Base-by-base conservation (phyloP, 2,329 filamentous ascomycete genomes). In the Grosmannia huntii region DNA sequence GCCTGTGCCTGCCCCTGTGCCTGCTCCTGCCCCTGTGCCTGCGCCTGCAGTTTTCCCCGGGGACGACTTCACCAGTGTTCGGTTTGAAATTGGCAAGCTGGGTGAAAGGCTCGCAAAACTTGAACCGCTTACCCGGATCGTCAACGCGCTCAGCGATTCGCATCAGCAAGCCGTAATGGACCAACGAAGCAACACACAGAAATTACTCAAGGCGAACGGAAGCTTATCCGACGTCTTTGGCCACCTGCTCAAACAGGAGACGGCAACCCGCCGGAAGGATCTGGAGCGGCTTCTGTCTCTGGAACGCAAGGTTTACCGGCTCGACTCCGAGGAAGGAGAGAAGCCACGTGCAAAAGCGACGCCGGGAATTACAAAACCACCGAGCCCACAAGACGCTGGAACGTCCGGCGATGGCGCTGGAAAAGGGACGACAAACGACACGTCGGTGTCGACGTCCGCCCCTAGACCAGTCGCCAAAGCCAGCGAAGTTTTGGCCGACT, bases 11-110 rank as follows among this genome's bases (percentile, higher is more conserved):
- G 21, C 36, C n/a, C n/a, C n/a, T n/a, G n/a, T n/a, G n/a, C n/a
- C 36, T 25, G 48, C 33, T 21, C 2, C 31, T 23, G 23, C 11
- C 7, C 10, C 36, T 6, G 31, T 28, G 5, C 6, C 14, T 25
- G 19, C 9, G 2, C 4, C 50, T 10, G 21, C 36, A 11, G 27
- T 28, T 0, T 63, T 63, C 36, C 62, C 61, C 2, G 62, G 61
- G 2, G 62, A 63, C 54, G 62, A 63, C 33, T 60, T 63, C 23
- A 19, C 46, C 14, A 63, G 55, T 27, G 53, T 63, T 28, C 55
- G 61, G 5, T 54, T 46, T 4, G 60, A 61, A 12, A 62, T 62
- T 23, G 57, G 53, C 19, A n/a, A 25, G 12, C 31, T 63, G 25
- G 57, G 54, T 23, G 56, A 61, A n/a, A 48, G 44, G n/a, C 11